Evolutionary conservation across 805 yeast species (phyloP), one percentile per base, ranked within the genome.

Genomic region (Scheffersomyces ergatensis): DNA sequence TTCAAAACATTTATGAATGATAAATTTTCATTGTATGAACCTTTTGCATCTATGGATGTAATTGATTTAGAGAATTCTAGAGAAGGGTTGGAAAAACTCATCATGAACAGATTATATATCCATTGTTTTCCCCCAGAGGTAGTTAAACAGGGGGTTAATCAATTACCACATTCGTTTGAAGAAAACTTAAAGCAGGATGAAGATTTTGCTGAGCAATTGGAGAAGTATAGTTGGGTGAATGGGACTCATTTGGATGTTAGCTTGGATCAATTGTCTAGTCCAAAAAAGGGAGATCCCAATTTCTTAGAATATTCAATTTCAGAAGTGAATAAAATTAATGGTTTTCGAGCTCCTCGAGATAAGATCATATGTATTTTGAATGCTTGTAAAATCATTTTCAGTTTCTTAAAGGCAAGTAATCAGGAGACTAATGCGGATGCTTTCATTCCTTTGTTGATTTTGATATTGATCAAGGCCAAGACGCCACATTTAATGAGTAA

Each of bases 281-380:
- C 38, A 18, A 39, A 37, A 14, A 49, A 45, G 71, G 17, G 72
- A 74, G 54, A 57, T 13, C 39, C 55, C 13, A 59, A 57, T 25
- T 63, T 90, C 80, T 60, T 75, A 80, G 50, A 72, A 59, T 51
- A 72, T 42, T 93, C 97, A 0, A 75, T 82, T 1, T 70, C 68
- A 11, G 98, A 93, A 61, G 70, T 93, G 36, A 69, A 72, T 47
- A 89, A 89, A 51, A 82, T 93, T 54, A 85, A 85, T 60, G 74
- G 78, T 39, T 95, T 85, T 59, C 78, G 95, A 51, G 92, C 98
- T 0, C 99, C 99, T 13, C 72, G 99, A 39, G 99, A 95, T 57
- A 93, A 93, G 56, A 80, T 89, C 47, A 88, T 93, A 29, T 93
- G 98, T 58, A 73, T 93, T 2, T 71, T 93, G 46, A 95, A 93